These are phyloP conservation scores for Dryas alaskensis DNA, from an alignment of 306 rosid genomes.

Conservation along the genomic window DNA sequence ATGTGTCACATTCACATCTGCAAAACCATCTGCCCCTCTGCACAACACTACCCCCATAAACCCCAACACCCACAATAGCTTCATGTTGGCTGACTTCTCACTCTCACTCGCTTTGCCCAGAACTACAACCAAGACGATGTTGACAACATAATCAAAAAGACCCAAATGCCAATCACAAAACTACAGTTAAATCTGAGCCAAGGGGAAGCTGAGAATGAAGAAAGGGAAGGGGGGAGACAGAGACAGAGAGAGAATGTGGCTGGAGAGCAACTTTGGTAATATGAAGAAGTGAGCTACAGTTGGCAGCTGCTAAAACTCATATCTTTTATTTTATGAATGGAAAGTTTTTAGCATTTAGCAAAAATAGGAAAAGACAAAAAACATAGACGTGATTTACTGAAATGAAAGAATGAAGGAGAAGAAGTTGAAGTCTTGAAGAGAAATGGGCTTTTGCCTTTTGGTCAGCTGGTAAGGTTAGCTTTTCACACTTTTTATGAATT, in stretches of 20 bases:
- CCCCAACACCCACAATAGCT: conserved; percentile 17
- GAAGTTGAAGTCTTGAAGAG: background rate
- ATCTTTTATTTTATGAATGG: background rate
- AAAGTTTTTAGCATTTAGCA: background rate
- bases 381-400: background rate
- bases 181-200: background rate
- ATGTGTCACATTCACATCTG: conserved; percentile 3
- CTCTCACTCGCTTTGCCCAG: background rate
- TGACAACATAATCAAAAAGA: background rate
- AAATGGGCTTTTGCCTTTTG: background rate
- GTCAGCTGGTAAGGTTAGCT: background rate
- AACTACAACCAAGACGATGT: background rate
- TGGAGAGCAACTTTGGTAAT: background rate
- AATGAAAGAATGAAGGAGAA: background rate
- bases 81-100: conserved; percentile 3
- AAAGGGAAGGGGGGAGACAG: background rate
- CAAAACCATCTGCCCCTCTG: background rate
- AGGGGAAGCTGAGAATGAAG: background rate
- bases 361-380: background rate
- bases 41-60: conserved; percentile 15
- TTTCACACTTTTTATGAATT: background rate
- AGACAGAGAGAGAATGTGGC: background rate
- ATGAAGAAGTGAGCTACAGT: background rate
- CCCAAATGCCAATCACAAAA: background rate
- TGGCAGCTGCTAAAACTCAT: background rate